These are phyloP conservation scores for Aspergillus latus DNA, from an alignment of 2,329 filamentous ascomycete genomes.

Conservation along the genomic window DNA sequence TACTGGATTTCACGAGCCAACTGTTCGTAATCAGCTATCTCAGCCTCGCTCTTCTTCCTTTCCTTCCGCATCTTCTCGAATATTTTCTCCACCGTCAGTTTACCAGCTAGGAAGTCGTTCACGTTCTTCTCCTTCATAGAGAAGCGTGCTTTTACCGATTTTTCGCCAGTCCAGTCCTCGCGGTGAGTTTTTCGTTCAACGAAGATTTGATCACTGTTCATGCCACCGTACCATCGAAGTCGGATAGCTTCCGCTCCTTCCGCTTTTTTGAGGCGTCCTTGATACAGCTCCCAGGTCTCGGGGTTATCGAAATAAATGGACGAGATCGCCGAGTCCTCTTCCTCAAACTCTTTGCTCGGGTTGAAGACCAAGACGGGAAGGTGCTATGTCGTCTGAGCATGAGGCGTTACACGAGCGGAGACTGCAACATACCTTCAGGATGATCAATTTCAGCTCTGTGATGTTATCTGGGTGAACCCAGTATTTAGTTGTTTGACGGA, in stretches of 20 bases:
- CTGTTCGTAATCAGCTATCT: constrained; percentile 85
- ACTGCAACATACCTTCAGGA: constrained; percentile 69
- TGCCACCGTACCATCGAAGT: constrained; percentile 94
- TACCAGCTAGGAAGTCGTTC: constrained; percentile 82
- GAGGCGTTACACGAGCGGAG: neutral
- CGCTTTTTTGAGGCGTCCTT: constrained; percentile 93
- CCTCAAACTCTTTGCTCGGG: constrained; percentile 91
- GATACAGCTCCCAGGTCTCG: constrained; percentile 89
- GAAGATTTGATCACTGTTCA: constrained; percentile 93
- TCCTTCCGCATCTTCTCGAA: constrained; percentile 97
- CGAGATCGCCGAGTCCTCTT: constrained; percentile 87
- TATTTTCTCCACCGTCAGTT: constrained; percentile 79
- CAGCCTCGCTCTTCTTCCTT: constrained; percentile 87
- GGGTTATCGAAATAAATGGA: constrained; percentile 99
- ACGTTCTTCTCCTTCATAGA: constrained; percentile 96
- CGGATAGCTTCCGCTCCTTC: constrained; percentile 97
- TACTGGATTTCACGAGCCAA: constrained; percentile 92
- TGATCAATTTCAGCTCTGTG: constrained; percentile 95
- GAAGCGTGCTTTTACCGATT: constrained; percentile 97
- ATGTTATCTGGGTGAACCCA: constrained; percentile 99
- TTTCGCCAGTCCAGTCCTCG: constrained; percentile 98
- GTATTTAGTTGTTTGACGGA: constrained; percentile 97
- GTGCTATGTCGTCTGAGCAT: constrained; percentile 53
- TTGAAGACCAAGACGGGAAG: constrained; percentile 97
- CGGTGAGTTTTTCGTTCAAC: constrained; percentile 97